Evolutionary conservation across 768 basidiomycete species (phyloP).

Genomic region (Cystofilobasidium bisporidii): DNA sequence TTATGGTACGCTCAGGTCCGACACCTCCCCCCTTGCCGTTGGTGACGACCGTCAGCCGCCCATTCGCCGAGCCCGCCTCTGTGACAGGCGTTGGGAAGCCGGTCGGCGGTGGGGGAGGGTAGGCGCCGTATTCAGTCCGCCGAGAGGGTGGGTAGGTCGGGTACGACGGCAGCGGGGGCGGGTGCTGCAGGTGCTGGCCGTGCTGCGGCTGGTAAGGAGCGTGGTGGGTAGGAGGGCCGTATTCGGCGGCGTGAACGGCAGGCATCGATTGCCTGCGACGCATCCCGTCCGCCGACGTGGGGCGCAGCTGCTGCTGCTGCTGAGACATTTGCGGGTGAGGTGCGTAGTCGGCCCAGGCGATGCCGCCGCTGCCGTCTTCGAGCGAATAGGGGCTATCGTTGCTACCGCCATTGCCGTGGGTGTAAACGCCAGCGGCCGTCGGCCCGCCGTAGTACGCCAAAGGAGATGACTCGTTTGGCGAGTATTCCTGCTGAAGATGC

Average conservation of each 20-base stretch:
- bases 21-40: neutral
- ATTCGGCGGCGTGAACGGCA: neutral
- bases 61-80: neutral
- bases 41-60: neutral
- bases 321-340: no score
- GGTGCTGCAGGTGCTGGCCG: no score
- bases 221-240: no score
- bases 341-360: neutral
- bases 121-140: neutral
- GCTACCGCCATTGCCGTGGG: no score
- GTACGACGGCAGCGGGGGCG: neutral
- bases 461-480: no score
- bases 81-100: neutral
- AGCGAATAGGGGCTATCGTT: no score
- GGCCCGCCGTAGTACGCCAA: no score
- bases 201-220: no score
- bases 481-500: no score
- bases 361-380: neutral
- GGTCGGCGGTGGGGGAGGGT: neutral
- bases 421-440: no score
- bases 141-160: neutral
- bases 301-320: neutral
- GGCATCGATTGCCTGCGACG: neutral
- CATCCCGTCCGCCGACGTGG: neutral
- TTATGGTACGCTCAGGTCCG: slow-evolving; percentile 16